These are phyloP conservation scores for Pseudozyma sp. DNA, from an alignment of 1,284 basidiomycete genomes.

Conservation along the genomic window DNA sequence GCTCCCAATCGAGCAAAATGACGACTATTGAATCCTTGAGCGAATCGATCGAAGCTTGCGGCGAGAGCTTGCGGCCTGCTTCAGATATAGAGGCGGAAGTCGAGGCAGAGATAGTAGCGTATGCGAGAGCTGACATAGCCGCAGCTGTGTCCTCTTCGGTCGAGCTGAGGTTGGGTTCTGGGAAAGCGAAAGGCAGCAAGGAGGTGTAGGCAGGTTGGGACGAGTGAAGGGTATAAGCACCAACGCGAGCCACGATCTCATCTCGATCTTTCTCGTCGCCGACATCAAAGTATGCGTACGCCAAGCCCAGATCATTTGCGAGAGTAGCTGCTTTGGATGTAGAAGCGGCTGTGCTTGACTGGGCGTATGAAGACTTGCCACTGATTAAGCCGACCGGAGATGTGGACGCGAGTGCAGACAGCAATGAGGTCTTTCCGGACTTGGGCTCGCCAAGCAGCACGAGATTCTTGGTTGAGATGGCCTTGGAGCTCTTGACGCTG, in stretches of 20 bases:
- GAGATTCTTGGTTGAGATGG: slow-evolving; percentile 86
- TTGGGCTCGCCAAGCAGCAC: slow-evolving; percentile 79
- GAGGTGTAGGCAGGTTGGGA: slow-evolving; percentile 79
- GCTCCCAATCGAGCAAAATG: slow-evolving; percentile 94
- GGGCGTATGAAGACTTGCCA: slow-evolving; percentile 14
- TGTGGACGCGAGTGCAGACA: slow-evolving; percentile 73
- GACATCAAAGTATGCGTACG: slow-evolving; percentile 63
- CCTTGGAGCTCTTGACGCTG: slow-evolving; percentile 83
- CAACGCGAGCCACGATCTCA: slow-evolving; percentile 72
- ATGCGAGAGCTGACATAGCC: slow-evolving; percentile 30
- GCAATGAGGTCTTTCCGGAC: slow-evolving; percentile 81
- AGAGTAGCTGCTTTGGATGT: not conserved
- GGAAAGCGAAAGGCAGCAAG: slow-evolving; percentile 85
- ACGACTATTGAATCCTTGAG: slow-evolving; percentile 84
- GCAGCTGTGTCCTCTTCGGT: slow-evolving; percentile 31
- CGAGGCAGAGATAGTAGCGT: slow-evolving; percentile 14
- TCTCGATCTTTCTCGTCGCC: slow-evolving; percentile 60
- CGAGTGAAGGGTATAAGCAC: slow-evolving; percentile 88
- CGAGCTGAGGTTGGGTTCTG: slow-evolving; percentile 72
- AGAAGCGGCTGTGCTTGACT: not conserved
- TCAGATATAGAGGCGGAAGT: slow-evolving; percentile 1
- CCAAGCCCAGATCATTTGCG: slow-evolving; percentile 51
- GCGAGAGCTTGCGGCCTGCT: slow-evolving; percentile 1
- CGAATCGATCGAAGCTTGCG: slow-evolving; percentile 66
- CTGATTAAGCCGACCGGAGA: slow-evolving; percentile 69